Base-by-base conservation (phyloP, 306 rosid genomes). In the Vigna reflexopilosa region DNA sequence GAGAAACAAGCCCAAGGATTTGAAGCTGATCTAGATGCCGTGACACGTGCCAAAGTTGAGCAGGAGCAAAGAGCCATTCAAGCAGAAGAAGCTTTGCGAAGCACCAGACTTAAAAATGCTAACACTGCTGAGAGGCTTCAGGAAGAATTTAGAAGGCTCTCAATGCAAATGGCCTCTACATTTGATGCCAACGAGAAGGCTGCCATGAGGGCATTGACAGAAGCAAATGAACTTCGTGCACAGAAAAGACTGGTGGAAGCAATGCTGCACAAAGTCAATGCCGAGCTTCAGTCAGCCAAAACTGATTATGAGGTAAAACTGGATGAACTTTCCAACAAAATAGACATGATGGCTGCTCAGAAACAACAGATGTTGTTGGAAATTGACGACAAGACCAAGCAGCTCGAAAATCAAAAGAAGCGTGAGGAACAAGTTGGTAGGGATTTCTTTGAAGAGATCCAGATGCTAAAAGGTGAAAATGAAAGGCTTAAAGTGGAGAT, bases 11-110 rank as follows among this genome's bases (percentile, higher is more conserved):
- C 85, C 16, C 89, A 80, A 73, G 90, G 70, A 59, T 95, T 88
- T 83, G 91, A 88, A 87, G 85, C 87, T 58, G 98, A 95, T 85
- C 85, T 95, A 52, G 90, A 91, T 73, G 80, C 85, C 52, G 62
- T 93, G 30, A 80, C 86, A 55, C 74, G 48, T 56, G 93, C 88
- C 75, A 95, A 90, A 88, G 81, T 95, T 78, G 67, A 93, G 89
- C 98, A 91, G 86, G 99, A 96, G 93, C 96, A 91, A 79, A 87
- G 94, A 85, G 97, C 98, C 76, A 91, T 96, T 81, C 91, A 75
- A 72, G 99, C 97, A 11, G 98, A 96, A 89, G 98, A 89, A 77
- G 81, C 89, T 69, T 77, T 93, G 86, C 85, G 92, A 42, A 85
- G 85, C 85, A 91, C 90, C 76, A 91, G 91, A 74, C 80, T 67